Evolutionary conservation across 768 basidiomycete genomes (phyloP).

Genomic region (Pleurotus pulmonarius): DNA sequence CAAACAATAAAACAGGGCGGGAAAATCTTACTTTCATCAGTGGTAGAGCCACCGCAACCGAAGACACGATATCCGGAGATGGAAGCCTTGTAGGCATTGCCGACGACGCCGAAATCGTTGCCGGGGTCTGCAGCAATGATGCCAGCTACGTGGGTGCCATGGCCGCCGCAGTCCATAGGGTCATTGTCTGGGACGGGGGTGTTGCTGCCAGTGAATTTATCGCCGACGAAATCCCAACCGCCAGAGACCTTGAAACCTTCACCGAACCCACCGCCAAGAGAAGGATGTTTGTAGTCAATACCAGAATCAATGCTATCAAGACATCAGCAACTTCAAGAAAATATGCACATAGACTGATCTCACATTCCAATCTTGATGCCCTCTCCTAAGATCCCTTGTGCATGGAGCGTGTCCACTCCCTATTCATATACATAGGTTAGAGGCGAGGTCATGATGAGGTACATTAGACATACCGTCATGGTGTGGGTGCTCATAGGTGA

Average conservation of each 20-base stretch:
- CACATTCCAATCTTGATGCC: slow-evolving; percentile 69
- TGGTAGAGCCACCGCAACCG: slow-evolving; percentile 49
- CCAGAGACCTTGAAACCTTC: slow-evolving; percentile 48
- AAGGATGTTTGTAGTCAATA: slow-evolving; percentile 54
- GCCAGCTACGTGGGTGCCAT: slow-evolving; percentile 59
- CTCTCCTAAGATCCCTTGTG: slow-evolving; percentile 54
- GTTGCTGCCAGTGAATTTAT: slow-evolving; percentile 39
- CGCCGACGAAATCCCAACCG: slow-evolving; percentile 57
- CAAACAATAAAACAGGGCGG: no score
- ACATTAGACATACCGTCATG: slow-evolving; percentile 36
- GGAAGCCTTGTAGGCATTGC: slow-evolving; percentile 61
- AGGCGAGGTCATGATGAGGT: background rate
- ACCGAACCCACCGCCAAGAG: slow-evolving; percentile 53
- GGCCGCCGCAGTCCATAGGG: slow-evolving; percentile 20
- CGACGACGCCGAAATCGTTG: slow-evolving; percentile 63
- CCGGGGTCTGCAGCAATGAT: slow-evolving; percentile 60
- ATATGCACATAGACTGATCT: background rate
- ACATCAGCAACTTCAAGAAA: background rate
- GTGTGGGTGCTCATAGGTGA: slow-evolving; percentile 50
- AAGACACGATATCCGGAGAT: slow-evolving; percentile 57
- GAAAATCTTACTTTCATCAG: slow-evolving; percentile 43
- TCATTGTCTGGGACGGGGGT: background rate
- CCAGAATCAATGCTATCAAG: slow-evolving; percentile 44
- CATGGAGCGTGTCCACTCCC: slow-evolving; percentile 66
- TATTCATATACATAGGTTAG: slow-evolving; percentile 14